Base-by-base conservation (phyloP, 106 monocot genomes). In the Triglochin maritima region DNA sequence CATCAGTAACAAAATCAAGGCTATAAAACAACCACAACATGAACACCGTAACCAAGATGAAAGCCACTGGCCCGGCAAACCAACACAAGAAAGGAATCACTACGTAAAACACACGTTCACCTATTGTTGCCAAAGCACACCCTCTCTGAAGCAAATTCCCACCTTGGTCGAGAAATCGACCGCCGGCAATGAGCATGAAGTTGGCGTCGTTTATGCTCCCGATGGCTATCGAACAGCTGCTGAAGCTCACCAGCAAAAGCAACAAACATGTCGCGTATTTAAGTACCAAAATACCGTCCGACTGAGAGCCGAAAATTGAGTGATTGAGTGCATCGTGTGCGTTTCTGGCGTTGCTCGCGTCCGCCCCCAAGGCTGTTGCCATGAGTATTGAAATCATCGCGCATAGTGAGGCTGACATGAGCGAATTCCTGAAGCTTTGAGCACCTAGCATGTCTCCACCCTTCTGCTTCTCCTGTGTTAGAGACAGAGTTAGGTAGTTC, bases 371-470 rank as follows among this genome's bases (percentile, higher is more conserved):
- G 60, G 77, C 57, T 17, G 77, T 45, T 72, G 57, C 83, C 64
- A 86, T 15, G 5, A 72, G 29, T 49, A 86, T 75, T 45, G 86
- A 67, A 46, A 80, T 55, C n/a, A 80, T 61, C 0, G 86, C 86
- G 9, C 67, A 72, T 12, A 86, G 80, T n/a, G 80, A 75, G 4
- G 80, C 54, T 8, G 69, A 59, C 83, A 86, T 83, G 4, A 86
- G 64, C 8, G 65, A 43, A 47, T 83, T 83, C 47, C 86, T 62
- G 5, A 72, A 17, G 66, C 80, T 86, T 56, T 86, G 86, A 46
- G 83, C 72, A 0, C 80, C 86, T 3, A 86, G 64, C 75, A 80
- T 78, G 64, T 49, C 12, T 50, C 50, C 80, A 15, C 72, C 80
- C 63, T 66, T 83, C n/a, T 69, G 59, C 59, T 83, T 51, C 60